Evolutionary conservation across 805 yeast genomes (phyloP).

Genomic region (Pichia phayaonensis): DNA sequence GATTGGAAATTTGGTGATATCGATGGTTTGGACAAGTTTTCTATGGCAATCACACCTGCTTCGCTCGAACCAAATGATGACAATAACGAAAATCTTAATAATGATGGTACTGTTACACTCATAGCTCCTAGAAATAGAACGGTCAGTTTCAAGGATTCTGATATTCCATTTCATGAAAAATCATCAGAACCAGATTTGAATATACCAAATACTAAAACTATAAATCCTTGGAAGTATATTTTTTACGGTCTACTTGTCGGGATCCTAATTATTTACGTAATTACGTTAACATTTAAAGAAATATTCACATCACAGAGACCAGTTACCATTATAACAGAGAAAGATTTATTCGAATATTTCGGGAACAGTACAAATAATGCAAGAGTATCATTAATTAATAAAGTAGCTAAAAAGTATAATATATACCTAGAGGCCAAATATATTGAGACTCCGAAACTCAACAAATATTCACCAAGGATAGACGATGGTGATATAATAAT

Average conservation of each 20-base stretch:
- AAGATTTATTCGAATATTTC: conserved; percentile 2
- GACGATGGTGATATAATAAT: neutral
- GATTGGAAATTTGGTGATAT: conserved; percentile 8
- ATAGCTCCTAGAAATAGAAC: neutral
- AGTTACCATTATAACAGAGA: neutral
- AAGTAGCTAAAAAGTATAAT: neutral
- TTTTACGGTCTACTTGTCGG: conserved; percentile 6
- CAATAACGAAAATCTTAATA: neutral
- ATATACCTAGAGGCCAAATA: neutral
- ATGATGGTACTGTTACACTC: neutral
- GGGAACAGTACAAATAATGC: neutral
- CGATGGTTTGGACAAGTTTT: conserved; percentile 4
- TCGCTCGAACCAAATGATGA: neutral
- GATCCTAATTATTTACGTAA: neutral
- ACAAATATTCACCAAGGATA: conserved; percentile 1
- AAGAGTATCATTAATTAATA: neutral
- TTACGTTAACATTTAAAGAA: conserved; percentile 1
- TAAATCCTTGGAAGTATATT: conserved; percentile 9
- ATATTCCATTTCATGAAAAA: neutral
- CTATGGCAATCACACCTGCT: neutral
- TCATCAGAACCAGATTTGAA: neutral
- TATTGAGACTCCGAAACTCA: neutral
- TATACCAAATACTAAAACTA: neutral
- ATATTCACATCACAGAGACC: neutral
- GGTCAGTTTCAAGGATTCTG: conserved; percentile 5